A percentile compares a stretch with the other conserved stretches of the same genome.
Conservation (phyloP, 1,284 basidiomycete genomes). For the Cryptococcus jaspeensis region DNA sequence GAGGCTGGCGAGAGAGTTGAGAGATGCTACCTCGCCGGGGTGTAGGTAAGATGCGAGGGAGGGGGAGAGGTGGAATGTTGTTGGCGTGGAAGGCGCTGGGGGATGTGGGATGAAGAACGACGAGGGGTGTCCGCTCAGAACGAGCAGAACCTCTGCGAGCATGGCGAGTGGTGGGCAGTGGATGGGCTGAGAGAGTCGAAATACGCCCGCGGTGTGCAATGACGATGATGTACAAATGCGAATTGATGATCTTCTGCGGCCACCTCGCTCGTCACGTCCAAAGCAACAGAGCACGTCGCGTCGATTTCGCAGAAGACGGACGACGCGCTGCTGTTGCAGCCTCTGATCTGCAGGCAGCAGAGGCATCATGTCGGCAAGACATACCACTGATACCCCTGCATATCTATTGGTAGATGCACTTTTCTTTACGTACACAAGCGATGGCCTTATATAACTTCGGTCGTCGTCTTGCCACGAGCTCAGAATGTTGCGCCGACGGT, state of each 20-base stretch:
- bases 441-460: too few relatives aligned
- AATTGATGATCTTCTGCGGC: too few relatives aligned
- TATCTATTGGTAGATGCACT: too few relatives aligned
- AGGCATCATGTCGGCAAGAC: too few relatives aligned
- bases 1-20: conserved; percentile 69
- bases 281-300: neutral
- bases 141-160: conserved; percentile 80
- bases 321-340: neutral
- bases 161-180: conserved; percentile 45
- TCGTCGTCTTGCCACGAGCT: too few relatives aligned
- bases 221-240: neutral
- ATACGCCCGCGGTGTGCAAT: neutral
- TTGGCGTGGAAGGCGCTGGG: conserved; percentile 53
- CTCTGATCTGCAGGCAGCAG: too few relatives aligned
- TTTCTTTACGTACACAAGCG: too few relatives aligned
- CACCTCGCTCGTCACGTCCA: neutral
- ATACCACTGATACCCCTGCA: too few relatives aligned
- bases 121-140: conserved; percentile 78
- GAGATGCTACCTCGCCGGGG: conserved; percentile 77
- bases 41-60: conserved; percentile 71
- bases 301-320: neutral
- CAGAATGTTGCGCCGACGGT: too few relatives aligned
- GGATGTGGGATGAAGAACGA: conserved; percentile 64
- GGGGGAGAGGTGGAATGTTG: conserved; percentile 56
- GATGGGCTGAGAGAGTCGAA: neutral